Evolutionary conservation across 225 moss, liverwort and hornwort genomes (phyloP).

Genomic region (Polytrichum commune): DNA sequence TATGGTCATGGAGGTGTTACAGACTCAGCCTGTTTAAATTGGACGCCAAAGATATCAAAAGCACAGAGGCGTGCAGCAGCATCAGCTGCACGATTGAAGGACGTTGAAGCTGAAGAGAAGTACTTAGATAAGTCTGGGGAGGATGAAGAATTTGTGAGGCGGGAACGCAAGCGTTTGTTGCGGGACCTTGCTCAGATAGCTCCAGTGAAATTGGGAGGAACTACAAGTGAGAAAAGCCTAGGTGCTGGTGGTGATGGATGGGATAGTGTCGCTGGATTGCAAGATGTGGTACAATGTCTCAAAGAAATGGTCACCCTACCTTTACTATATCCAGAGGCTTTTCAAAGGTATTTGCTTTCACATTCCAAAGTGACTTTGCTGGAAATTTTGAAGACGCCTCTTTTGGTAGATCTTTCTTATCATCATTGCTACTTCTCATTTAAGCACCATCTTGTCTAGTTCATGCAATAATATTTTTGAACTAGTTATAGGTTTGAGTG

Average conservation of each 20-base stretch:
- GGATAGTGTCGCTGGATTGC: conserved; percentile 76
- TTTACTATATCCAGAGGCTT: conserved; percentile 72
- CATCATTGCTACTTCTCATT: too few species aligned
- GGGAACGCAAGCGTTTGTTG: conserved; percentile 75
- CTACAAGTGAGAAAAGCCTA: conserved; percentile 21
- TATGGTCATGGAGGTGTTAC: conserved; percentile 26
- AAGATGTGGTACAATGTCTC: conserved; percentile 71
- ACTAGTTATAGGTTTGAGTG: too few species aligned
- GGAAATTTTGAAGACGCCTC: too few species aligned
- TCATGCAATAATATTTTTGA: too few species aligned
- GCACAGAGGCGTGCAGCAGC: conserved; percentile 65
- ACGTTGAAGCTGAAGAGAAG: conserved; percentile 75
- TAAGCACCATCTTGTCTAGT: too few species aligned
- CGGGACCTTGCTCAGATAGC: conserved; percentile 77
- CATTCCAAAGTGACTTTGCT: not conserved
- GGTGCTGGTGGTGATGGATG: conserved; percentile 57
- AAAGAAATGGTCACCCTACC: conserved; percentile 84
- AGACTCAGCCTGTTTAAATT: conserved; percentile 25
- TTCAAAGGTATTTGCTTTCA: conserved; percentile 35
- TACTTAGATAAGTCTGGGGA: conserved; percentile 73
- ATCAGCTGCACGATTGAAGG: conserved; percentile 61
- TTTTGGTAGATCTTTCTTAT: too few species aligned
- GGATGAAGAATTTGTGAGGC: conserved; percentile 81
- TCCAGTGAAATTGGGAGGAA: conserved; percentile 69
- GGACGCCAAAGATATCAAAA: conserved; percentile 48